phyloP scores from a whole-genome alignment of 768 basidiomycete species.

The Naganishia onofrii region DNA sequence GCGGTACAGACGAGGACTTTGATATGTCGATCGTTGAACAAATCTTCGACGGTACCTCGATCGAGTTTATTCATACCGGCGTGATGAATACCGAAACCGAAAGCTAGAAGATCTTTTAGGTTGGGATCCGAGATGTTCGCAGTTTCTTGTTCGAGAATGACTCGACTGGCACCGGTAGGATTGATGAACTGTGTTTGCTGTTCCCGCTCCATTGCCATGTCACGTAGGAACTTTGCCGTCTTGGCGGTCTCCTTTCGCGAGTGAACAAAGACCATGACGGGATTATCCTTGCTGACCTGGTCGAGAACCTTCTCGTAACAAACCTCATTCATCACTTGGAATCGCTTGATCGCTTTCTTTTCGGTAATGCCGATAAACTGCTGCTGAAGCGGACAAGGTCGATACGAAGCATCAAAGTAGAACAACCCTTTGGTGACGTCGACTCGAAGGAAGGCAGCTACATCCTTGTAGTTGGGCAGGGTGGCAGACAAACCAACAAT shows the following conservation, averaged over 20 bases:
- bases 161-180: constrained; percentile 83
- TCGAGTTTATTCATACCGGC: constrained; percentile 94
- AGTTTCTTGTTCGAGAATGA: constrained; percentile 81
- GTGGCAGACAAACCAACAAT: constrained; percentile 95
- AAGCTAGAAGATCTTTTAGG: constrained; percentile 83
- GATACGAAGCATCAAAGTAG: constrained; percentile 91
- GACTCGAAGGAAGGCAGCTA: constrained; percentile 93
- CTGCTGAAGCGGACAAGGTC: constrained; percentile 92
- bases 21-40: constrained; percentile 86
- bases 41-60: constrained; percentile 84
- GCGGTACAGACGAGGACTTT: constrained; percentile 96
- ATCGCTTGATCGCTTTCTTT: constrained; percentile 98
- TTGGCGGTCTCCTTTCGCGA: constrained; percentile 98
- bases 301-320: constrained; percentile 97
- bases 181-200: constrained; percentile 94
- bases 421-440: constrained; percentile 88
- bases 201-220: constrained; percentile 93
- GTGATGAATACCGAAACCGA: constrained; percentile 96
- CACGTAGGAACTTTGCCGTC: constrained; percentile 88
- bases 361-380: constrained; percentile 97
- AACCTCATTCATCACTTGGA: constrained; percentile 97
- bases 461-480: constrained; percentile 96
- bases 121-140: constrained; percentile 77
- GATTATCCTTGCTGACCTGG: constrained; percentile 66
- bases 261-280: constrained; percentile 94